A percentile compares a stretch with the other conserved stretches of the same genome.
phyloP scores from a whole-genome alignment of 352 stramenopile genomes.

The Phytophthora palmivora region DNA sequence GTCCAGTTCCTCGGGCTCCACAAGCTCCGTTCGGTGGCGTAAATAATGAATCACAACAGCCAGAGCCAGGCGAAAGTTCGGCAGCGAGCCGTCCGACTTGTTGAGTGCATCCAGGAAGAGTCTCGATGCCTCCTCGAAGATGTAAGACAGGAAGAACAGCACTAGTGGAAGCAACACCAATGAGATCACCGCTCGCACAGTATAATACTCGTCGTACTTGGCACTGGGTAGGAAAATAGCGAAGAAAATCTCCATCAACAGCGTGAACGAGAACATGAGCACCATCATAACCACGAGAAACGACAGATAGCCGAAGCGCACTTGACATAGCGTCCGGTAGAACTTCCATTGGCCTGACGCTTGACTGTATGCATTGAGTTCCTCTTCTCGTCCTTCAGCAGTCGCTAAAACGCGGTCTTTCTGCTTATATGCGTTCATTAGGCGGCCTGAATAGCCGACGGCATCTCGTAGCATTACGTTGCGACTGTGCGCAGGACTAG shows the following conservation, averaged over 20 bases:
- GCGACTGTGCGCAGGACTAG: conserved; percentile 22
- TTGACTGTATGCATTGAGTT: conserved; percentile 59
- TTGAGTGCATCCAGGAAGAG: conserved; percentile 80
- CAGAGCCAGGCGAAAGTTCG: conserved; percentile 81
- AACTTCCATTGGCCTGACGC: conserved; percentile 59
- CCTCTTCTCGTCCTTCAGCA: conserved; percentile 55
- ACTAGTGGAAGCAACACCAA: conserved; percentile 66
- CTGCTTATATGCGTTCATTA: conserved; percentile 38
- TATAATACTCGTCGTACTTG: conserved; percentile 75
- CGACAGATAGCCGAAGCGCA: conserved; percentile 79
- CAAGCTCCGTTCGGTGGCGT: conserved; percentile 68
- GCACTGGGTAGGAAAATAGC: conserved; percentile 82
- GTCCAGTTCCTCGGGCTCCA: conserved; percentile 22
- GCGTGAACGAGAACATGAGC: conserved; percentile 86
- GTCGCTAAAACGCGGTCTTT: conserved; percentile 59
- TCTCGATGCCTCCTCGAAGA: conserved; percentile 76
- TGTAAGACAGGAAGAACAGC: conserved; percentile 82
- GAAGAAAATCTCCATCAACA: conserved; percentile 90
- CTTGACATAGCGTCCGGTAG: conserved; percentile 77
- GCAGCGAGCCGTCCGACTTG: conserved; percentile 71
- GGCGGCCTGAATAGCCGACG: conserved; percentile 30
- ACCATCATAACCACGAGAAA: conserved; percentile 88
- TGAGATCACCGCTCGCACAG: conserved; percentile 59
- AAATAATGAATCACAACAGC: conserved; percentile 83
- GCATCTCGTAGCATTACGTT: conserved; percentile 33